phyloP scores from a whole-genome alignment of 169 alveolate species.

The Cryptosporidium parvum region DNA sequence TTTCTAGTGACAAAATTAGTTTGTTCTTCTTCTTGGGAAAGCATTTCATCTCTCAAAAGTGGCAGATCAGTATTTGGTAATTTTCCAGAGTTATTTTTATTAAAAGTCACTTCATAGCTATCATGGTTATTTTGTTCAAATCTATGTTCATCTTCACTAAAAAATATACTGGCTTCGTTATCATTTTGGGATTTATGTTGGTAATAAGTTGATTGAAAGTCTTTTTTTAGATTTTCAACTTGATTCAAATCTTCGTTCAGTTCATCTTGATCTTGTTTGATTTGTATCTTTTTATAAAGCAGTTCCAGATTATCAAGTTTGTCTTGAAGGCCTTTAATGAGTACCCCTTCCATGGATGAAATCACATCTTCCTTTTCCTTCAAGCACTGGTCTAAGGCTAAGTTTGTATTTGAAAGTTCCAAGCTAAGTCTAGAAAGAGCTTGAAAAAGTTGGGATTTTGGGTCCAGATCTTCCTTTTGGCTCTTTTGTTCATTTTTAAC shows the following conservation, averaged over 20 bases:
- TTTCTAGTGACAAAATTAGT: not conserved
- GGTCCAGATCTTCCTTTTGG: not conserved
- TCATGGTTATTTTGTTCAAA: not conserved
- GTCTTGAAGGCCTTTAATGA: conserved; percentile 5
- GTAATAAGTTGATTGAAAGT: not conserved
- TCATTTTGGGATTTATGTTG: not conserved
- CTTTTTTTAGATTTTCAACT: not conserved
- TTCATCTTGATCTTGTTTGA: not conserved
- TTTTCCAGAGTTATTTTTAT: not conserved
- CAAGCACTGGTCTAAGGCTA: conserved; percentile 9
- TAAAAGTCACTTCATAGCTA: not conserved
- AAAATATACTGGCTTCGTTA: not conserved
- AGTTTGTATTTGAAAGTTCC: conserved; percentile 24
- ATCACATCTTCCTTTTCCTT: not conserved
- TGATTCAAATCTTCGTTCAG: not conserved
- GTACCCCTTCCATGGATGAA: not conserved
- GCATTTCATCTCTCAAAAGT: not conserved
- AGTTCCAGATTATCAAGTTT: conserved; percentile 19
- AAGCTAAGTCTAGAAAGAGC: conserved; percentile 39
- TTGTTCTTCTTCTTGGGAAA: not conserved
- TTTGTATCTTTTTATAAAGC: conserved; percentile 19
- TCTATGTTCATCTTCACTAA: not conserved
- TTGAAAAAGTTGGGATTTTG: not conserved
- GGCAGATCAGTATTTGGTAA: conserved; percentile 63
- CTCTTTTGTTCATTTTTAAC: not conserved